A percentile compares a stretch with the other conserved stretches of the same genome.
These are phyloP conservation scores for Phlyctochytrium bullatum DNA, from an alignment of 192 early-diverging fungal genomes.

Conservation along the genomic window DNA sequence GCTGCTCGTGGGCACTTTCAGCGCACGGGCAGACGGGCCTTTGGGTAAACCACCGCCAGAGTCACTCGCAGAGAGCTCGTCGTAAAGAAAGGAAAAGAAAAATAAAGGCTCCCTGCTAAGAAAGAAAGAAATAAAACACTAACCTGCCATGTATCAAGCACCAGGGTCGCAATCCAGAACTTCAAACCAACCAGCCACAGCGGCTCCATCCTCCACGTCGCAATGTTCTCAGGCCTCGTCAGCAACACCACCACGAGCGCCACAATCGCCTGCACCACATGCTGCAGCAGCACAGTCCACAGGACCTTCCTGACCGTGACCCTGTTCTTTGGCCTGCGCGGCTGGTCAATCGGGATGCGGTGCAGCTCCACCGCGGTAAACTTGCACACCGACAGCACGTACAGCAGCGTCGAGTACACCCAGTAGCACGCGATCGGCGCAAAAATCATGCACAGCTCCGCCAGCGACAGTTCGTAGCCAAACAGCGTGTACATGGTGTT, in stretches of 20 bases:
- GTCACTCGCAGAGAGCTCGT: too few species aligned
- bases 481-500: neutral
- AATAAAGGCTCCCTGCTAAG: conserved; percentile 40
- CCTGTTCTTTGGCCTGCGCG: conserved; percentile 55
- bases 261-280: conserved; percentile 58
- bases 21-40: too few species aligned
- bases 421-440: conserved; percentile 64
- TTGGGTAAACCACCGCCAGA: too few species aligned
- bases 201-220: conserved; percentile 30
- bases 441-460: conserved; percentile 36
- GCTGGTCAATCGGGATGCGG: conserved; percentile 58
- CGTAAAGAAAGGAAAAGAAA: conserved; percentile 30
- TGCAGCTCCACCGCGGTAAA: conserved; percentile 67
- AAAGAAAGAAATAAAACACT: conserved; percentile 6
- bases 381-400: conserved; percentile 56
- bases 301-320: conserved; percentile 65
- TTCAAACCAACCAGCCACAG: conserved; percentile 31
- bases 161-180: conserved; percentile 29
- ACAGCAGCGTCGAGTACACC: conserved; percentile 66
- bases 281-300: conserved; percentile 64
- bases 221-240: conserved; percentile 30
- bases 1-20: too few species aligned
- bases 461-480: neutral
- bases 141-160: conserved; percentile 50
- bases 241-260: conserved; percentile 37